These are phyloP conservation scores for Macrophomina tecta DNA, from an alignment of 2,329 filamentous ascomycete species.

Conservation along the genomic window DNA sequence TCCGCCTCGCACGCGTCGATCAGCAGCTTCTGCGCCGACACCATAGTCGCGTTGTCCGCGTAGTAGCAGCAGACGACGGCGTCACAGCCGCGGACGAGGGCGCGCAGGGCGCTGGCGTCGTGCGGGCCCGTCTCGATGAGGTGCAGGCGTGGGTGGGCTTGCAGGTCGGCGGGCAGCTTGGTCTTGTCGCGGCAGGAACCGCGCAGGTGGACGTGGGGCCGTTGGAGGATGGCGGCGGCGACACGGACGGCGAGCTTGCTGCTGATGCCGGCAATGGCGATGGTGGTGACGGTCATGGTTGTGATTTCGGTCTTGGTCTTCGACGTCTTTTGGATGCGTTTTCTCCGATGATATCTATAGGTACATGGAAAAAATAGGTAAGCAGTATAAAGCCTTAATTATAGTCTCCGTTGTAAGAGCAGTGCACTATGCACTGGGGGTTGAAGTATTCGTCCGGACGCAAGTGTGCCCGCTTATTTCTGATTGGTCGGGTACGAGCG, in stretches of 20 bases:
- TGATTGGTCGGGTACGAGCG: too few relatives aligned
- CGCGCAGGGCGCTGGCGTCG: neutral
- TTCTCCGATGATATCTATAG: too few relatives aligned
- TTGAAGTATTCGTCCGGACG: too few relatives aligned
- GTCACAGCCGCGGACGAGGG: neutral
- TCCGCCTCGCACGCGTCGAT: neutral
- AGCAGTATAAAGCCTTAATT: too few relatives aligned
- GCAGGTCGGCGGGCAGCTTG: neutral
- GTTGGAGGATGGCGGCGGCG: neutral
- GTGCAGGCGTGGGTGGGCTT: neutral
- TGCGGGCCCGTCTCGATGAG: neutral
- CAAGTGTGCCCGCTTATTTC: too few relatives aligned
- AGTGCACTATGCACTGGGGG: too few relatives aligned
- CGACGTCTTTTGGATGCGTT: too few relatives aligned
- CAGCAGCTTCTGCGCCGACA: neutral
- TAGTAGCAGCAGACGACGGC: neutral
- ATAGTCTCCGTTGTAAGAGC: too few relatives aligned
- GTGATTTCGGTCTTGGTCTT: too few relatives aligned
- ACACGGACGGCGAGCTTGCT: neutral
- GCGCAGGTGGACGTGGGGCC: neutral
- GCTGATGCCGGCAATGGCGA: constrained; percentile 1
- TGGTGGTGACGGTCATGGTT: neutral
- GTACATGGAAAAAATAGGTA: too few relatives aligned
- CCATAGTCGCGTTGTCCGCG: neutral
- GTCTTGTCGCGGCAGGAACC: neutral